A percentile compares a stretch with the other conserved stretches of the same genome.
Evolutionary conservation across 2,329 filamentous ascomycete genomes (phyloP).

Genomic region (Fonsecaea erecta): DNA sequence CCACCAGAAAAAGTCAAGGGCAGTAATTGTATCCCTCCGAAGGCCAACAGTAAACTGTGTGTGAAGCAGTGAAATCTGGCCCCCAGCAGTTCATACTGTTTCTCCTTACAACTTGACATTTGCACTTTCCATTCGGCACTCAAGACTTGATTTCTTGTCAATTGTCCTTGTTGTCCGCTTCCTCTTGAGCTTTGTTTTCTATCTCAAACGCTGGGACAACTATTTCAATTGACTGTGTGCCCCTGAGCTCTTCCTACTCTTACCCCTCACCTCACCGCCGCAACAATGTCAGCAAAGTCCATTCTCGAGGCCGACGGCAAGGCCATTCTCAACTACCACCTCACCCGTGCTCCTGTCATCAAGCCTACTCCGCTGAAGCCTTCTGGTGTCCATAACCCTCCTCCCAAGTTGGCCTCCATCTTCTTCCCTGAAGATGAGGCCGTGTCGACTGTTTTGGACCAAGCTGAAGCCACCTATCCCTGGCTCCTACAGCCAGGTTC

Average conservation of each 20-base stretch:
- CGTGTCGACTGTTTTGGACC: constrained; percentile 82
- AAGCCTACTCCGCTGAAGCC: constrained; percentile 92
- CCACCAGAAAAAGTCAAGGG: constrained; percentile 26
- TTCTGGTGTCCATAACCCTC: constrained; percentile 85
- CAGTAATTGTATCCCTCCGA: constrained; percentile 24
- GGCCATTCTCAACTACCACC: constrained; percentile 99
- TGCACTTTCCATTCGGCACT: constrained; percentile 5
- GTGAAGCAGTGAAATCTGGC: constrained; percentile 10
- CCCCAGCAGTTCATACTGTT: constrained; percentile 16
- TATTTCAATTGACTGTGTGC: not conserved
- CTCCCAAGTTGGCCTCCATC: constrained; percentile 86
- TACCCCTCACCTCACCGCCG: constrained; percentile 36
- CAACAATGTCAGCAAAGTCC: constrained; percentile 89
- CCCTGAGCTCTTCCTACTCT: constrained; percentile 25
- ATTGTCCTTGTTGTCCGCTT: constrained; percentile 12
- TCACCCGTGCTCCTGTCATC: constrained; percentile 95
- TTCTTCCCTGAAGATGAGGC: constrained; percentile 89
- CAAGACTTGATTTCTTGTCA: constrained; percentile 2
- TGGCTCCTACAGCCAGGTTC: constrained; percentile 83
- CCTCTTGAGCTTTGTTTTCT: not conserved
- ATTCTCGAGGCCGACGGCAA: constrained; percentile 99
- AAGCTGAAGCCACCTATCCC: constrained; percentile 94
- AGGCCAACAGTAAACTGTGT: constrained; percentile 25
- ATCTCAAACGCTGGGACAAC: constrained; percentile 6
- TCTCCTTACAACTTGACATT: constrained; percentile 16